A percentile compares a stretch with the other conserved stretches of the same genome.
These are phyloP conservation scores for Scheffersomyces lignosus DNA, from an alignment of 805 yeast genomes.

Conservation along the genomic window DNA sequence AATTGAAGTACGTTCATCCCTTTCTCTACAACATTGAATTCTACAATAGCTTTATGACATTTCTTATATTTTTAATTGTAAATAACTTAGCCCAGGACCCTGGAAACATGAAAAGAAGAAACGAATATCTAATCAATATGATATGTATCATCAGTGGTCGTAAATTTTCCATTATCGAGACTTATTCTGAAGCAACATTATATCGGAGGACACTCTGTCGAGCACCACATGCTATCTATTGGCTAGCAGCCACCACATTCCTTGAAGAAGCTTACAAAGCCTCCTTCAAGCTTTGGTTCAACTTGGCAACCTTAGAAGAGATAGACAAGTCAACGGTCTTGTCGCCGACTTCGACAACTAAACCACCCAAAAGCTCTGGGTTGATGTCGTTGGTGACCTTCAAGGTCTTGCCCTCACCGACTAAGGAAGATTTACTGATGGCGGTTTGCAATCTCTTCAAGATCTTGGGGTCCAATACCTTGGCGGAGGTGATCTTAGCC, in stretches of 20 bases:
- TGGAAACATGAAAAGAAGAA: no score
- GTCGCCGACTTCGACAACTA: slow-evolving; percentile 94
- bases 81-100: no score
- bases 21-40: no score
- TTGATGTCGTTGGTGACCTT: slow-evolving; percentile 79
- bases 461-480: slow-evolving; percentile 77
- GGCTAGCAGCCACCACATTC: no score
- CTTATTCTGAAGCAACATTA: no score
- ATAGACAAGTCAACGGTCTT: slow-evolving; percentile 93
- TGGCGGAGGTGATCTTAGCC: slow-evolving; percentile 88
- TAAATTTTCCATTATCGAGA: no score
- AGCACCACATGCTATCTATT: no score
- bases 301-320: slow-evolving; percentile 77
- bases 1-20: no score
- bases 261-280: slow-evolving; percentile 61
- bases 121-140: background rate
- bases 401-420: slow-evolving; percentile 84
- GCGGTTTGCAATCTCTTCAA: slow-evolving; percentile 78
- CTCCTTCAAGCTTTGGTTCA: slow-evolving; percentile 86
- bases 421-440: slow-evolving; percentile 72
- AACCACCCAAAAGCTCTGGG: slow-evolving; percentile 93
- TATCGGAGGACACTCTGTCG: no score
- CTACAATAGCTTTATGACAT: no score
- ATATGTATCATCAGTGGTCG: background rate
- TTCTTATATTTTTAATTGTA: no score